Conservation (phyloP, 495 filamentous ascomycete genomes). For the Hyaloscypha bicolor region DNA sequence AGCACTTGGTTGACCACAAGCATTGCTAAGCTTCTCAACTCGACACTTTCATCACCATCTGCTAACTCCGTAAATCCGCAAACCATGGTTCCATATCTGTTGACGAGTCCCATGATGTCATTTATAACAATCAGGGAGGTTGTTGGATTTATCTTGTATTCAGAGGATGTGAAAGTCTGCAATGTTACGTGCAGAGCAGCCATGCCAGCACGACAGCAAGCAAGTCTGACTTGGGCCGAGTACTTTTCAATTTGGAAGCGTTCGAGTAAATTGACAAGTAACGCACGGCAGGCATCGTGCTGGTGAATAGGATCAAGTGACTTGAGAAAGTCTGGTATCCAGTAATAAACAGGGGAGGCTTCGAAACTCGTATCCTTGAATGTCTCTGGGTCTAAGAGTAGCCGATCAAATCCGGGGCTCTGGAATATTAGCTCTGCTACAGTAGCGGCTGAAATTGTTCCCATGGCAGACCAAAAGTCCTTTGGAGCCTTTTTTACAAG, state of each 20-base stretch:
- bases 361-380: conserved; percentile 53
- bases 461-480: conserved; percentile 86
- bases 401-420: conserved; percentile 64
- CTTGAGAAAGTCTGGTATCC: conserved; percentile 73
- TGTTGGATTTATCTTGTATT: conserved; percentile 44
- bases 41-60: conserved; percentile 37
- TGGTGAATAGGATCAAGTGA: conserved; percentile 73
- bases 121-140: conserved; percentile 55
- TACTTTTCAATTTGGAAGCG: conserved; percentile 57
- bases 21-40: conserved; percentile 49
- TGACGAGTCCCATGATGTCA: conserved; percentile 49
- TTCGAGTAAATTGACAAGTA: conserved; percentile 70
- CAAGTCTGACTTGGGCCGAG: conserved; percentile 42
- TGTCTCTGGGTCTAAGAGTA: conserved; percentile 59
- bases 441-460: conserved; percentile 70
- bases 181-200: conserved; percentile 48
- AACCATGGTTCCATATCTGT: conserved; percentile 50
- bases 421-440: conserved; percentile 77
- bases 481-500: conserved; percentile 72
- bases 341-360: conserved; percentile 57
- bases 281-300: conserved; percentile 68
- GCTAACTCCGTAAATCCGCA: conserved; percentile 42
- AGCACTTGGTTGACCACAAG: conserved; percentile 72
- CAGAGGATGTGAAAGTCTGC: conserved; percentile 43
- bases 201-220: conserved; percentile 42